Conservation (phyloP, 306 rosid genomes). For the Dalbergia oliveri region DNA sequence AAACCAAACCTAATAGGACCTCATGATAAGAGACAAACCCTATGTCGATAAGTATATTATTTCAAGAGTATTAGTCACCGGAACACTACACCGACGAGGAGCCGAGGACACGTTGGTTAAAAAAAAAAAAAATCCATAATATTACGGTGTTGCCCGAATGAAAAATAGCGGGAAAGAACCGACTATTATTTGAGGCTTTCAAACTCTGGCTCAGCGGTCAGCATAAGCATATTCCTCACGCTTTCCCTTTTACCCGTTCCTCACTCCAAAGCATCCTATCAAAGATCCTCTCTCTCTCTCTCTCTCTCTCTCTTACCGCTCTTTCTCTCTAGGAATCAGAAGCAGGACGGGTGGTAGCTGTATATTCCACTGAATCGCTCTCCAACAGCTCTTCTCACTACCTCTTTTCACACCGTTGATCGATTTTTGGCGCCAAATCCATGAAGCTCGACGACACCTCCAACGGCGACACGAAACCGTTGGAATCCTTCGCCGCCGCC, state of each 20-base stretch:
- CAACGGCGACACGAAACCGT: slow-evolving; percentile 37
- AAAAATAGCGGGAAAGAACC: neutral
- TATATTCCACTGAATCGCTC: slow-evolving; percentile 54
- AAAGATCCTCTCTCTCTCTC: slow-evolving; percentile 43
- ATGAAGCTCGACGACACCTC: slow-evolving; percentile 61
- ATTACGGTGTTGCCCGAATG: too few species aligned
- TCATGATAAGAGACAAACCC: too few species aligned
- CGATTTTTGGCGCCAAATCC: slow-evolving; percentile 56
- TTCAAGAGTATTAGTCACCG: too few species aligned
- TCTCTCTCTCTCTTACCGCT: neutral
- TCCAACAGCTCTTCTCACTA: neutral
- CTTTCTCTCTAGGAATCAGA: neutral
- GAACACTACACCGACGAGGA: too few species aligned
- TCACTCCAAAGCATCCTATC: slow-evolving; percentile 44
- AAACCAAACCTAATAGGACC: too few species aligned
- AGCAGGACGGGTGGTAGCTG: neutral
- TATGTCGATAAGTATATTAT: too few species aligned
- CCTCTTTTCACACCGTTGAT: slow-evolving; percentile 13
- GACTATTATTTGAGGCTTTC: neutral
- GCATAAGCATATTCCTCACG: neutral
- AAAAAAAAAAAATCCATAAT: too few species aligned
- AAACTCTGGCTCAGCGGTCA: neutral
- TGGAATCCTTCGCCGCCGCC: slow-evolving; percentile 13
- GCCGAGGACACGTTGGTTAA: too few species aligned
- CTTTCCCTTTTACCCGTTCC: neutral